Conservation (phyloP, 257 asterid genomes). For the Penstemon davidsonii region DNA sequence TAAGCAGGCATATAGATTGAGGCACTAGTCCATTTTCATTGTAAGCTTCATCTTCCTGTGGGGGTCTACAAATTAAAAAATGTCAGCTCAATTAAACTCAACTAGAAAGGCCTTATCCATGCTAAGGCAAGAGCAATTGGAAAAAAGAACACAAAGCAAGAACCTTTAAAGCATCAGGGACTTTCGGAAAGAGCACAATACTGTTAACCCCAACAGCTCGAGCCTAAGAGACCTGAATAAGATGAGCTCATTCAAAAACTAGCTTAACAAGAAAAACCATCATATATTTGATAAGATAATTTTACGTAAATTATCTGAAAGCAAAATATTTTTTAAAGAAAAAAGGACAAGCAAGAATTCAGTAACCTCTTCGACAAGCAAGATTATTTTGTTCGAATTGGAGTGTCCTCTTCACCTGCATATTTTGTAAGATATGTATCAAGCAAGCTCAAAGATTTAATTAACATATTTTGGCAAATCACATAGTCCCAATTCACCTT, state of each 20-base stretch:
- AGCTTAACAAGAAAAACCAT: neutral
- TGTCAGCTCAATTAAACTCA: neutral
- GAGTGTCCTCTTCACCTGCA: conserved; percentile 93
- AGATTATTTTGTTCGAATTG: conserved; percentile 97
- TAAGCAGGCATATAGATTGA: conserved; percentile 80
- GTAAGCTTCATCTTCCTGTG: conserved; percentile 90
- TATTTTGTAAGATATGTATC: conserved; percentile 19
- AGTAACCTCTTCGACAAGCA: conserved; percentile 91
- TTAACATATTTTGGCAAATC: neutral
- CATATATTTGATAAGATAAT: neutral
- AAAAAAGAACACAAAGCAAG: conserved; percentile 23
- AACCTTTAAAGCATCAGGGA: conserved; percentile 96
- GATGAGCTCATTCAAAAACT: conserved; percentile 1
- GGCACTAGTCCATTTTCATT: conserved; percentile 90
- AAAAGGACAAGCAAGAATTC: conserved; percentile 14
- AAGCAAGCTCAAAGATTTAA: conserved; percentile 9
- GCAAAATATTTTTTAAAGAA: too few relatives aligned
- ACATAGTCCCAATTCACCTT: conserved; percentile 49
- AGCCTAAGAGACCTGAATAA: conserved; percentile 77
- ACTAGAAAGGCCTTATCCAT: conserved; percentile 4
- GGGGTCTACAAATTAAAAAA: conserved; percentile 47
- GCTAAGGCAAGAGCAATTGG: conserved; percentile 9
- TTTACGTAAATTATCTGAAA: neutral
- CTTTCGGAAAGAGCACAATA: conserved; percentile 93
- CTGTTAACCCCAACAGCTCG: conserved; percentile 97